Base-by-base conservation (phyloP, 495 filamentous ascomycete genomes). In the Penicillium pancosmium region DNA sequence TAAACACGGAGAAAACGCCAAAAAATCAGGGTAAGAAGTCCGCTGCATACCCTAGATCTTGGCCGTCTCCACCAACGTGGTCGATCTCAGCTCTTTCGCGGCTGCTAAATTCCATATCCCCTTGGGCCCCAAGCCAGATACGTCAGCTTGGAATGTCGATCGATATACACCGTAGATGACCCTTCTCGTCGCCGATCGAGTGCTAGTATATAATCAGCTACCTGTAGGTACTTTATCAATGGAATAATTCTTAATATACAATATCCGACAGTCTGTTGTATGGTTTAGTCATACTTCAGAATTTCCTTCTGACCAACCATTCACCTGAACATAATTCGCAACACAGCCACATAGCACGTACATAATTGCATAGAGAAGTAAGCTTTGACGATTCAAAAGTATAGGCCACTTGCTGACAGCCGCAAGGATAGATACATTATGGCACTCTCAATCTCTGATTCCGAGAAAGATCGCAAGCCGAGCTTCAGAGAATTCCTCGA, bases 61-160 rank as follows among this genome's bases (percentile, higher is more conserved):
- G 57, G 43, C 50, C 23, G n/a, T 54, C 50, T 55, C 54, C 56
- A 58, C 48, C 38, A 44, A 44, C 49, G 47, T 58, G 38, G 61
- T 33, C 57, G 57, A 64, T 60, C 54, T 54, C 43, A 40, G 36
- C 50, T 12, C 13, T 19, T 44, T 19, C 41, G 6, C 18, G 21
- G 35, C 6, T 19, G 21, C 27, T 41, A 46, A 58, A 62, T 62
- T 59, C 49, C 56, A 47, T 52, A 50, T 56, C 50, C 54, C 23
- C 25, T 51, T 15, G n/a, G n/a, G 6, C 18, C 25, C 27, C 25
- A n/a, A 47, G 31, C 18, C 15, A 40, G 51, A 51, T 54, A 61
- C 62, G 58, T 58, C 55, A 60, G 57, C 55, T 16, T 16, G 62
- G 62, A 65, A 65, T 65, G 60, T 41, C 11, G 34, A 34, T n/a